Evolutionary conservation across 176 grass and related monocot species (phyloP), one percentile per base, ranked within the genome.

Genomic region (maize (Zea mays)): DNA sequence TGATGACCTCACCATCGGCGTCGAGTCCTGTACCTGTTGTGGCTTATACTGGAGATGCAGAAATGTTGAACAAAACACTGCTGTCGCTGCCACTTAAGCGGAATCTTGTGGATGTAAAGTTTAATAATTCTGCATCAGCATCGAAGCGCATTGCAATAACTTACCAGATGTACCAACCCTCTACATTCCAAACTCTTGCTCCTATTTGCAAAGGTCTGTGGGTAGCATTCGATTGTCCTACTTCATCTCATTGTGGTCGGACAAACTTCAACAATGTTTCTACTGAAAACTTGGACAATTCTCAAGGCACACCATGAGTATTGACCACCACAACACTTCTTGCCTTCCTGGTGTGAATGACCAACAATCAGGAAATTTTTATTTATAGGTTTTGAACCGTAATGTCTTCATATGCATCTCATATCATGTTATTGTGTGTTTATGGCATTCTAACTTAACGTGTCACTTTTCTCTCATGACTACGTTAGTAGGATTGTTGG

Each of bases 21-120:
- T 27, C 27, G 27, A n/a, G 78, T 77, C 67, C 86, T 67, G 33
- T 74, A 77, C 65, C 84, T 87, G 15, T 47, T 85, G 76, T 19
- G 61, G 36, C 62, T 10, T 62, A 88, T 72, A 50, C 60, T 66
- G 74, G 70, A 85, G 87, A 87, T 76, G 66, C 35, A 11, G 86
- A 93, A 44, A 20, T 38, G 49, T 76, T 71, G 5, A 36, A 73
- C 66, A 95, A 83, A 83, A 86, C 92, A n/a, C 90, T 92, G 80
- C 78, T 93, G 50, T 81, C 62, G 8, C 68, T 99, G 66, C 96
- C 96, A 67, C 71, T 95, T 60, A 99, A 99, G 80, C 87, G 96
- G 77, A 99, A 95, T 62, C 68, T 86, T 39, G 85, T 72, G 41
- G 96, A 95, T 60, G 74, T 42, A 42, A 90, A 84, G 52, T 87